These are phyloP conservation scores for Claviceps citrina DNA, from an alignment of 2,329 filamentous ascomycete genomes.

Conservation along the genomic window DNA sequence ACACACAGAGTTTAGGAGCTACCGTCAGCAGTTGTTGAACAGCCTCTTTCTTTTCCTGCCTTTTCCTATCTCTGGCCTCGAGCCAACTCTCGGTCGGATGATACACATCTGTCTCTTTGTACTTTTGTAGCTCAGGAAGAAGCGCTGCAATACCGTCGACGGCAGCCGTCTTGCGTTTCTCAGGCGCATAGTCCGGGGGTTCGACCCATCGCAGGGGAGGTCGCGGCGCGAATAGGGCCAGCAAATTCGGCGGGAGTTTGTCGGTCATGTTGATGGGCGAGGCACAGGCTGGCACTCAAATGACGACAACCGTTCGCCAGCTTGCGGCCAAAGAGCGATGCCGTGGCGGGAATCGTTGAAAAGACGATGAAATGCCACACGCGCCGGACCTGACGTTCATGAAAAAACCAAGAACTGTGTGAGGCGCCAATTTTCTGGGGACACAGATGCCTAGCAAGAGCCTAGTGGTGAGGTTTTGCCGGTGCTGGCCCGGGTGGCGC, in stretches of 20 bases:
- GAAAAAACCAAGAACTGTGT: constrained; percentile 10
- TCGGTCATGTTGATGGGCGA: constrained; percentile 57
- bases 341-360: neutral
- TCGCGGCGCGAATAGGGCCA: constrained; percentile 88
- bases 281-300: neutral
- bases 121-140: constrained; percentile 57
- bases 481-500: constrained; percentile 10
- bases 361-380: constrained; percentile 4
- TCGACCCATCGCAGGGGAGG: constrained; percentile 82
- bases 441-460: neutral
- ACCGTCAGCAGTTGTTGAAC: constrained; percentile 49
- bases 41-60: constrained; percentile 59
- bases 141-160: constrained; percentile 62
- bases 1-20: constrained; percentile 47
- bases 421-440: constrained; percentile 5
- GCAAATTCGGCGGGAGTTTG: constrained; percentile 81
- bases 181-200: constrained; percentile 66
- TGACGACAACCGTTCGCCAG: neutral
- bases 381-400: constrained; percentile 5
- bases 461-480: constrained; percentile 10
- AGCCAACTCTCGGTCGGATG: constrained; percentile 85
- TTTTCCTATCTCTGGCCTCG: constrained; percentile 69
- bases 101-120: constrained; percentile 64
- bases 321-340: neutral
- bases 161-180: constrained; percentile 60